phyloP scores from a whole-genome alignment of 192 early-diverging fungal genomes.

The Blastocladiella britannica region DNA sequence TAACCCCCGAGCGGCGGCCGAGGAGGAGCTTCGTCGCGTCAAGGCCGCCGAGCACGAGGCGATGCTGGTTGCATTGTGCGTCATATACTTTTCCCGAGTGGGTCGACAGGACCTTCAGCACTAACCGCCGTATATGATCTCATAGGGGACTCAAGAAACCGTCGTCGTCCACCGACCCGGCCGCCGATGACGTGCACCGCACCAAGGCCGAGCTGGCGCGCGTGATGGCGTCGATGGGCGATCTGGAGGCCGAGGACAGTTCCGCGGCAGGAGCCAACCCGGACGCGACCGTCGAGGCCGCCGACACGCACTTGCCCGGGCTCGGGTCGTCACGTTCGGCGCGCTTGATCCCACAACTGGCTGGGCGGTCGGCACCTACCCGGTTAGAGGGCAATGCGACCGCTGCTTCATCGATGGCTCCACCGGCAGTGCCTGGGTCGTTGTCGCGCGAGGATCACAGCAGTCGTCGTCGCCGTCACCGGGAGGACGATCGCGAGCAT shows the following conservation, averaged over 20 bases:
- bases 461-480: too few species aligned
- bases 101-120: neutral
- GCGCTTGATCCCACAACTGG: neutral
- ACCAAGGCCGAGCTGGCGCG: neutral
- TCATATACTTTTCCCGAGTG: neutral
- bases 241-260: neutral
- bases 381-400: neutral
- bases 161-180: too few species aligned
- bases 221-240: neutral
- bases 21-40: slow-evolving; percentile 23
- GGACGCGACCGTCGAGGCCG: neutral
- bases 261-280: neutral
- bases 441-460: neutral
- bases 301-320: neutral
- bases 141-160: neutral
- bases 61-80: slow-evolving; percentile 33
- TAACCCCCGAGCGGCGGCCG: slow-evolving; percentile 9
- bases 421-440: neutral
- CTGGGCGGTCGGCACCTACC: neutral
- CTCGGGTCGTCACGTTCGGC: neutral
- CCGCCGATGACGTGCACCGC: neutral
- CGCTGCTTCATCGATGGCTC: neutral
- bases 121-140: neutral
- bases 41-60: slow-evolving; percentile 39
- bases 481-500: too few species aligned